These are phyloP conservation scores for Sugiyamaella chiloensis DNA, from an alignment of 805 yeast species.

Conservation along the genomic window DNA sequence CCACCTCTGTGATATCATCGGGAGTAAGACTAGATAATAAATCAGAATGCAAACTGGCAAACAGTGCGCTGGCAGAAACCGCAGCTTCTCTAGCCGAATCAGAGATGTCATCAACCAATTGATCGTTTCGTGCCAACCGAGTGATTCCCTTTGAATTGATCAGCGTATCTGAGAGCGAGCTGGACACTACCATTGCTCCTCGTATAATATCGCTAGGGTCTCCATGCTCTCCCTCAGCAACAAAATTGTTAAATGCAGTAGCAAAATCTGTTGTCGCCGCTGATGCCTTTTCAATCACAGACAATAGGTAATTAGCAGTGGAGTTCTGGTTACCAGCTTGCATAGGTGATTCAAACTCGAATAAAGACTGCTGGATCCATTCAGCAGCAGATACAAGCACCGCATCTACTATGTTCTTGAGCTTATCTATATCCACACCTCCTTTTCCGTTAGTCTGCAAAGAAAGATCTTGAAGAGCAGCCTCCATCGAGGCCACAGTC, in stretches of 20 bases:
- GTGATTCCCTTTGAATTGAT: slow-evolving; percentile 68
- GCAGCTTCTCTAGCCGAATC: slow-evolving; percentile 55
- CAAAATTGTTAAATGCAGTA: slow-evolving; percentile 64
- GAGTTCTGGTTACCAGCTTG: slow-evolving; percentile 79
- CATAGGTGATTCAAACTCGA: slow-evolving; percentile 72
- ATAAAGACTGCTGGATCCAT: slow-evolving; percentile 66
- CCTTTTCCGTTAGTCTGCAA: slow-evolving; percentile 42
- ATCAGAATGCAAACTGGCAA: slow-evolving; percentile 55
- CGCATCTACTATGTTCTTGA: slow-evolving; percentile 60
- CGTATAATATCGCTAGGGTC: slow-evolving; percentile 59
- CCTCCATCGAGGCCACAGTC: slow-evolving; percentile 56
- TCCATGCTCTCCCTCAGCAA: slow-evolving; percentile 71
- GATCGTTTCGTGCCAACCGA: slow-evolving; percentile 48
- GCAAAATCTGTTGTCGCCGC: slow-evolving; percentile 77
- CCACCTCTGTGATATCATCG: slow-evolving; percentile 71
- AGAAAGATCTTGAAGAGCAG: slow-evolving; percentile 54
- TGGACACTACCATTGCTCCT: slow-evolving; percentile 59
- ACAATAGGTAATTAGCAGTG: slow-evolving; percentile 63
- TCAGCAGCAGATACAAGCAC: slow-evolving; percentile 65
- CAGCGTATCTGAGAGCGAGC: slow-evolving; percentile 59
- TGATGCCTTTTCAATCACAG: slow-evolving; percentile 67
- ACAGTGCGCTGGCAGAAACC: slow-evolving; percentile 57
- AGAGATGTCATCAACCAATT: slow-evolving; percentile 51
- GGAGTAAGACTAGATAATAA: slow-evolving; percentile 48
- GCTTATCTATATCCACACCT: slow-evolving; percentile 49